Evolutionary conservation across 169 alveolate genomes (phyloP).

Genomic region (Plasmodium gallinaceum): DNA sequence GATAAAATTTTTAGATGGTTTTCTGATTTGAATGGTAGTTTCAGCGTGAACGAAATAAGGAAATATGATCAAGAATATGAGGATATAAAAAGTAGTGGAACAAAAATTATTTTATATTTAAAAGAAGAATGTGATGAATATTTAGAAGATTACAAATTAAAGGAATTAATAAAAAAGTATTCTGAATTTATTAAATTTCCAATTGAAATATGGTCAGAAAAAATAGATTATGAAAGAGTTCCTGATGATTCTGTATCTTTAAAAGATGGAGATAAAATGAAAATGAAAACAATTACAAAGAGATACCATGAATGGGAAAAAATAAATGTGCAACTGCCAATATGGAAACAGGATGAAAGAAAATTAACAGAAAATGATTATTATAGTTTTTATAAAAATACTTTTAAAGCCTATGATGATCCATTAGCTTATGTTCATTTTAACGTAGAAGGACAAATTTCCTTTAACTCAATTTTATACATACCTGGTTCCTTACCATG

Average conservation of each 20-base stretch:
- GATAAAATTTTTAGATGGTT: conserved; percentile 97
- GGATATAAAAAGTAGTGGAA: conserved; percentile 95
- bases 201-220: conserved; percentile 93
- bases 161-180: conserved; percentile 93
- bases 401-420: conserved; percentile 96
- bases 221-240: conserved; percentile 90
- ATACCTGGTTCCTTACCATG: conserved; percentile 95
- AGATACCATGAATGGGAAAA: conserved; percentile 91
- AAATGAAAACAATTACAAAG: conserved; percentile 88
- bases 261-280: conserved; percentile 84
- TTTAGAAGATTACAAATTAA: conserved; percentile 94
- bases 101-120: conserved; percentile 95
- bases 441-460: conserved; percentile 99
- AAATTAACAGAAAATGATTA: conserved; percentile 95
- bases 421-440: conserved; percentile 98
- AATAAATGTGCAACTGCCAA: conserved; percentile 96
- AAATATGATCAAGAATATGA: conserved; percentile 92
- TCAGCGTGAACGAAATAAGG: conserved; percentile 92
- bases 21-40: conserved; percentile 96
- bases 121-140: conserved; percentile 98
- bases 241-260: conserved; percentile 87
- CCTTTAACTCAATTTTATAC: conserved; percentile 95
- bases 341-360: conserved; percentile 95
- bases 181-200: conserved; percentile 98
- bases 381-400: conserved; percentile 93